Evolutionary conservation across 441 rosid species (phyloP), one percentile per base, ranked within the genome.

Genomic region (Populus trichocarpa): DNA sequence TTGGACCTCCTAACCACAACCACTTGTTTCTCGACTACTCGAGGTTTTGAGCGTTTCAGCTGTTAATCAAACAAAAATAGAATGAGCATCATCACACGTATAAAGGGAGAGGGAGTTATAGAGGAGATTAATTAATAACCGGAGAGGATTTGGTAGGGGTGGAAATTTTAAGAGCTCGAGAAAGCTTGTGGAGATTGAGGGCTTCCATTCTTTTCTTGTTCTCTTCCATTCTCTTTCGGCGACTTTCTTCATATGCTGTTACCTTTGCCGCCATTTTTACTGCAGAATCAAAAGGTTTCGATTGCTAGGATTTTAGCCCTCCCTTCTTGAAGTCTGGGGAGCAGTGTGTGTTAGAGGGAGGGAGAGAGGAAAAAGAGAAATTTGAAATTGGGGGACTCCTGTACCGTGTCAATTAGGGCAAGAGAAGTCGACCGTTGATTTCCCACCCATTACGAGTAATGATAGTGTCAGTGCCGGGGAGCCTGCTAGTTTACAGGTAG

Each of bases 161-260:
- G 35, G 80, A 53, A 36, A 64, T 81, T 14, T 81, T 77, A 72
- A 91, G 91, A 73, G 88, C 83, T 71, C 72, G 91, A 76, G 85
- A 81, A 66, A 93, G 91, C 76, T 80, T 78, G 23, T 86, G 86
- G 38, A 92, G 94, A 77, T 90, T 90, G 72, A 91, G 89, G 30
- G 94, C 90, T 71, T 90, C 93, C 94, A 89, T 88, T 70, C 95
- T 81, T 84, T 87, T 89, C 90, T 81, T 87, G 87, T 92, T 92
- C 78, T 90, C 94, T 77, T 91, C 94, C 67, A 92, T 64, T 78
- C 92, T 85, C 84, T 75, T 79, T 25, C 74, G 85, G 33, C 94
- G 90, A 73, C 67, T 68, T 69, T 90, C 89, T 78, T 90, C 97
- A 79, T 89, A 92, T 6, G 88, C 46, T 23, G 71, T 71, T 59